Base-by-base conservation (phyloP, 148 eudicot species). In the Vaccinium darrowii region DNA sequence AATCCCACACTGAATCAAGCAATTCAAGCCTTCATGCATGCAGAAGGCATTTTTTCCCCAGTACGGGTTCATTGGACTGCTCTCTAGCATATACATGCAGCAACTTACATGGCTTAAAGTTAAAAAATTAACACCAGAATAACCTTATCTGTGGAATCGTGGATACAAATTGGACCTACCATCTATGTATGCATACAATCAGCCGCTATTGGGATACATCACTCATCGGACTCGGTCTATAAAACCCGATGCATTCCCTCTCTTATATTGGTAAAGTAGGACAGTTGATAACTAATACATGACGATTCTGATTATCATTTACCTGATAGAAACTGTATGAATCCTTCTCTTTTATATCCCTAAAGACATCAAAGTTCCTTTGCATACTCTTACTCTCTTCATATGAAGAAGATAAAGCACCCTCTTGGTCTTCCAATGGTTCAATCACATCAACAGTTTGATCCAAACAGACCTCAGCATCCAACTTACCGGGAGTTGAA, bases 291-390 rank as follows among this genome's bases (percentile, higher is more conserved):
- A n/a, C n/a, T n/a, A n/a, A n/a, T n/a, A n/a, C n/a, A n/a, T n/a
- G n/a, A n/a, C 2, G 18, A 56, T 14, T 81, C 60, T 81, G 49
- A 82, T 60, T 7, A 72, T 75, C 43, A 81, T 69, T 84, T 82
- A 97, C 99, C 99, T 97, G 99, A 86, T 97, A 97, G 86, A 97
- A 94, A 88, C 86, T 88, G 90, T 94, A 97, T 18, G 93, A 88
- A 86, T 90, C 92, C 52, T 80, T 92, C 58, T 91, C 96, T 87
- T 91, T 91, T 51, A 84, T 60, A 56, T 87, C 93, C 82, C 87
- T 87, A 36, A 86, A 86, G 25, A 84, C 85, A 87, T 81, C 85
- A 19, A 84, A 73, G 57, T 84, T 89, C 53, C 79, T 62, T 23
- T 87, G 90, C 80, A 86, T 56, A 82, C 62, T 84, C 79, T 91